Conservation (phyloP, 768 basidiomycete genomes). For the Auriscalpium vulgare region DNA sequence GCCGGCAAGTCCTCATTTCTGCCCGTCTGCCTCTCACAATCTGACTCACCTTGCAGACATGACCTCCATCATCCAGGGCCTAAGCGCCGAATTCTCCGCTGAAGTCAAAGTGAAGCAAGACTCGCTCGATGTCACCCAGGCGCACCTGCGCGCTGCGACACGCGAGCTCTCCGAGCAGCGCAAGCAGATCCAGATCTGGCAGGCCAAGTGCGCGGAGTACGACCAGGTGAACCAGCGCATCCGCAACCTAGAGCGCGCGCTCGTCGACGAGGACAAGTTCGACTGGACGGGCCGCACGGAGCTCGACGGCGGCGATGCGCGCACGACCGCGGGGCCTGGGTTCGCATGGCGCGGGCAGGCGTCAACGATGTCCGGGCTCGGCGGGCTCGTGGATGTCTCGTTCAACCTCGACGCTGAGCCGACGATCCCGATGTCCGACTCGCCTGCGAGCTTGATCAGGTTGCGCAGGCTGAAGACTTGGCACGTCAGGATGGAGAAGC, state of each 20-base stretch:
- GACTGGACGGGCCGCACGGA: slow-evolving; percentile 82
- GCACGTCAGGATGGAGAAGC: slow-evolving; percentile 70
- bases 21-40: slow-evolving; percentile 2
- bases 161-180: slow-evolving; percentile 88
- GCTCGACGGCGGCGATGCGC: slow-evolving; percentile 32
- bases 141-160: slow-evolving; percentile 82
- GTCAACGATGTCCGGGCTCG: slow-evolving; percentile 60
- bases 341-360: slow-evolving; percentile 64
- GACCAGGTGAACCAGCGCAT: slow-evolving; percentile 77
- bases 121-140: slow-evolving; percentile 78
- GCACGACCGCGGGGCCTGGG: slow-evolving; percentile 41
- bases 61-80: slow-evolving; percentile 72
- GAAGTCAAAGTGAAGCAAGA: slow-evolving; percentile 88
- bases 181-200: slow-evolving; percentile 73
- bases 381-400: slow-evolving; percentile 55
- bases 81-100: slow-evolving; percentile 69
- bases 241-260: slow-evolving; percentile 76
- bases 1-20: slow-evolving; percentile 39
- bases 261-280: slow-evolving; percentile 70
- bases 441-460: slow-evolving; percentile 52
- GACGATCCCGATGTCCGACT: slow-evolving; percentile 53
- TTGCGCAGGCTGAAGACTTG: slow-evolving; percentile 74
- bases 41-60: slow-evolving; percentile 49
- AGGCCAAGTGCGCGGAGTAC: slow-evolving; percentile 62
- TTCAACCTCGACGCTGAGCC: slow-evolving; percentile 67